phyloP scores from a whole-genome alignment of 1,139 yeast genomes.

The Hyphopichia wangnamkhiaoensis region DNA sequence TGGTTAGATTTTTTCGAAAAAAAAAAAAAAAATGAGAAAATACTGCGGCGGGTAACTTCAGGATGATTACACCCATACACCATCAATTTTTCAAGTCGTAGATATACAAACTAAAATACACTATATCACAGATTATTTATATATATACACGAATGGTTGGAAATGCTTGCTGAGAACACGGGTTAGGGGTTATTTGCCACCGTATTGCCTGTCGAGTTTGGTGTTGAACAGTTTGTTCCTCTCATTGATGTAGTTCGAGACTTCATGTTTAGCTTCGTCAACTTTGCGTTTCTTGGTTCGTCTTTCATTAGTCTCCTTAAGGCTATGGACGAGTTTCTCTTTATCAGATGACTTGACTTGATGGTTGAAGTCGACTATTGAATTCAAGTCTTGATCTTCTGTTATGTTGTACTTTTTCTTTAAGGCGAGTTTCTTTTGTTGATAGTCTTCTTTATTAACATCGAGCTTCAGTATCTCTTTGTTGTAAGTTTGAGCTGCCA shows the following conservation, averaged over 20 bases:
- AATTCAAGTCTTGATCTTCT: slow-evolving; percentile 11
- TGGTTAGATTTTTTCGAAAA: too few relatives aligned
- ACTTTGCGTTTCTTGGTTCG: slow-evolving; percentile 26
- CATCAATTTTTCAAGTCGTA: too few relatives aligned
- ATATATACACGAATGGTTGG: too few relatives aligned
- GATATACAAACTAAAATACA: background rate
- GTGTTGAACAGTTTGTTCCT: slow-evolving; percentile 78
- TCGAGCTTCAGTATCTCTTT: slow-evolving; percentile 42
- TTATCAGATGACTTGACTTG: slow-evolving; percentile 1
- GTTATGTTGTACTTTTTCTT: slow-evolving; percentile 12
- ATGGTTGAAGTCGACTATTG: background rate
- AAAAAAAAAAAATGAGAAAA: too few relatives aligned
- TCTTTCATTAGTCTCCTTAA: slow-evolving; percentile 4
- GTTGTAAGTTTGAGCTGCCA: slow-evolving; percentile 58
- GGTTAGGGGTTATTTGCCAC: slow-evolving; percentile 11
- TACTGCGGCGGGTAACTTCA: background rate
- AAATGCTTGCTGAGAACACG: too few relatives aligned
- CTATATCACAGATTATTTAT: background rate
- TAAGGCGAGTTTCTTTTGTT: slow-evolving; percentile 25
- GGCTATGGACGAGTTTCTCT: slow-evolving; percentile 3
- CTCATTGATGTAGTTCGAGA: slow-evolving; percentile 58
- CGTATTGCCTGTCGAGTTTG: slow-evolving; percentile 62
- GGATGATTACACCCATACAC: background rate
- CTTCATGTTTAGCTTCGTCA: slow-evolving; percentile 31
- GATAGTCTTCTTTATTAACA: slow-evolving; percentile 47